Conservation (phyloP, 2,329 filamentous ascomycete species). For the Calonectria naviculata region DNA sequence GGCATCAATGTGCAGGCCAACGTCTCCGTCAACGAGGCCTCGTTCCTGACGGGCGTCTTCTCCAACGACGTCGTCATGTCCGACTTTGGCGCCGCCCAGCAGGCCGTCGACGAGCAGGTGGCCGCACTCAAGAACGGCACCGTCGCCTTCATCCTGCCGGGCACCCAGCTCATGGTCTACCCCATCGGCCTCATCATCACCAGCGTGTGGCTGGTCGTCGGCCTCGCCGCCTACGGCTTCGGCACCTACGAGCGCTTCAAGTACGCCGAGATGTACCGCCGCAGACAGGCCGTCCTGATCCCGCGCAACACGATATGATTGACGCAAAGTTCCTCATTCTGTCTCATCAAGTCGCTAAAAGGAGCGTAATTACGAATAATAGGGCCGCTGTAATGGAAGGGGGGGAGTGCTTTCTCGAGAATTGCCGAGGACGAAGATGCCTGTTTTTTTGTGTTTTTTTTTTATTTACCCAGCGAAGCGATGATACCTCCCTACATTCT, state of each 20-base stretch:
- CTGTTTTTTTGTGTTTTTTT: constrained; percentile 12
- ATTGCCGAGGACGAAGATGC: constrained; percentile 17
- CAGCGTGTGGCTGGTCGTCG: constrained; percentile 68
- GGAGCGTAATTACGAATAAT: background rate
- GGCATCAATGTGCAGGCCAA: constrained; percentile 69
- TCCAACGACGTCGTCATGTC: constrained; percentile 67
- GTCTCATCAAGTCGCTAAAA: background rate
- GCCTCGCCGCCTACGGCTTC: constrained; percentile 67
- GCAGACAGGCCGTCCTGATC: constrained; percentile 39
- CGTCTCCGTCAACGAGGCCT: constrained; percentile 76
- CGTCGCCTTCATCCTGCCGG: constrained; percentile 76
- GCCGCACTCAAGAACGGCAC: constrained; percentile 60
- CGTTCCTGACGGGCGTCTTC: constrained; percentile 79
- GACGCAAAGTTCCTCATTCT: too few species aligned
- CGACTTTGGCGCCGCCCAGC: constrained; percentile 58
- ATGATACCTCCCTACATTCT: constrained; percentile 14
- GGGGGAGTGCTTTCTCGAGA: constrained; percentile 14
- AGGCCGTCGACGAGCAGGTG: constrained; percentile 61
- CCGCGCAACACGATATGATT: constrained; percentile 28
- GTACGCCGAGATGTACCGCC: constrained; percentile 72
- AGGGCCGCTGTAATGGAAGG: background rate
- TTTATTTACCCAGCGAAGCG: constrained; percentile 24
- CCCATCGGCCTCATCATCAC: constrained; percentile 77
- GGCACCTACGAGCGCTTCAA: constrained; percentile 75
- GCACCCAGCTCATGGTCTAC: constrained; percentile 75